Evolutionary conservation across 208 protist species (phyloP).

Genomic region (Leishmania arabica): DNA sequence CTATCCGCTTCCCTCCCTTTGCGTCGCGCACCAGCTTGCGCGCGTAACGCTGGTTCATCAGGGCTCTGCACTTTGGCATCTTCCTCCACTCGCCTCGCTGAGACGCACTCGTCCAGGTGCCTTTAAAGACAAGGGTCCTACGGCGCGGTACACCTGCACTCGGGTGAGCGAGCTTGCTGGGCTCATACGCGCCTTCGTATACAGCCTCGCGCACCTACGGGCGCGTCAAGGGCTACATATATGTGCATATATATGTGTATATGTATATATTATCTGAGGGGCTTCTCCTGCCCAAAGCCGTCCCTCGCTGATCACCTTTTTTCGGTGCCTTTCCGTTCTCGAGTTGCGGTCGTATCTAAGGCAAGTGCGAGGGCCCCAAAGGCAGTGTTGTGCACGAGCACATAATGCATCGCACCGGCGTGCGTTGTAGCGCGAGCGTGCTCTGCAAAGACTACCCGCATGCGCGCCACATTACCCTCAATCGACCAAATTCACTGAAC

Average conservation of each 20-base stretch:
- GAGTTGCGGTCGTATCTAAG: too few relatives aligned
- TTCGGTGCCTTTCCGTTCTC: not conserved
- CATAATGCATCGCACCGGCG: not conserved
- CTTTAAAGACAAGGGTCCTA: not conserved
- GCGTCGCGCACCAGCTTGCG: not conserved
- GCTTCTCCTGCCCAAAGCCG: too few relatives aligned
- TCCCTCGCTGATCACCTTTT: not conserved
- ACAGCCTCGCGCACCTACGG: not conserved
- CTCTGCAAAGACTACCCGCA: conserved; percentile 56
- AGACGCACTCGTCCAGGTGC: not conserved
- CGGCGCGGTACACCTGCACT: not conserved
- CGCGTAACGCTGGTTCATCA: not conserved
- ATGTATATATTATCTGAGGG: too few relatives aligned
- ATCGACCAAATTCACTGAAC: conserved; percentile 64
- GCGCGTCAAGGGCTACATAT: too few relatives aligned
- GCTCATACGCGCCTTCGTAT: not conserved
- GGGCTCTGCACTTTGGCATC: not conserved
- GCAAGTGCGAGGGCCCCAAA: not conserved
- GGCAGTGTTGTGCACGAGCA: not conserved
- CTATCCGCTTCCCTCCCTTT: not conserved
- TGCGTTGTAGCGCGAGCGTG: conserved; percentile 17
- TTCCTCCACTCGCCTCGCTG: not conserved
- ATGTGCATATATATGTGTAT: too few relatives aligned
- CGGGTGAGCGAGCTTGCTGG: not conserved
- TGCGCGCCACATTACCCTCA: conserved; percentile 55